Percentiles rank a stretch among this genome's conserved stretches.
Conservation (phyloP, 768 basidiomycete genomes). For the Leccinum barrowsii region DNA sequence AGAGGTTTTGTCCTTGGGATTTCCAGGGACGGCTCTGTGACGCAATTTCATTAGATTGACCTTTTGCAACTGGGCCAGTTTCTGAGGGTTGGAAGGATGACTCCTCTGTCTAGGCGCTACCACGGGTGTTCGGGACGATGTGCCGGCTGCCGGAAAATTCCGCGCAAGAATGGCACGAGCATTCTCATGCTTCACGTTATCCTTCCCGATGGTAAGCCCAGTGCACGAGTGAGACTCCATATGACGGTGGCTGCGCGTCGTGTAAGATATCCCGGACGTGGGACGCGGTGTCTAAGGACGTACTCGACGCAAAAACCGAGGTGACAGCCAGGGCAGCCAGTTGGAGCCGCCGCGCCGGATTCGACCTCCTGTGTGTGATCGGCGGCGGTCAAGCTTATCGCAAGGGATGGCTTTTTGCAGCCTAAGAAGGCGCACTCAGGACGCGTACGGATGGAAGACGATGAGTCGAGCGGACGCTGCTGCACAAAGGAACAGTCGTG, state of each 20-base stretch:
- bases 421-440: constrained; percentile 45
- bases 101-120: constrained; percentile 28
- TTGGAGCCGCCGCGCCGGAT: background rate
- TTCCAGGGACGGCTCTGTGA: constrained; percentile 61
- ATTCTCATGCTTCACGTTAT: constrained; percentile 37
- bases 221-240: constrained; percentile 58
- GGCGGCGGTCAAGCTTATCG: constrained; percentile 33
- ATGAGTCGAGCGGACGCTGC: background rate
- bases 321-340: constrained; percentile 49
- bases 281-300: constrained; percentile 11
- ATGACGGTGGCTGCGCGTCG: constrained; percentile 57
- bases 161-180: constrained; percentile 54
- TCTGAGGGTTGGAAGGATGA: constrained; percentile 47
- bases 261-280: constrained; percentile 10
- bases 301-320: constrained; percentile 66
- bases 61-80: constrained; percentile 51
- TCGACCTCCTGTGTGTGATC: constrained; percentile 14
- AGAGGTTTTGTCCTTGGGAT: constrained; percentile 51
- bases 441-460: constrained; percentile 29
- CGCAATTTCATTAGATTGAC: constrained; percentile 73
- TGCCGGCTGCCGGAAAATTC: constrained; percentile 38
- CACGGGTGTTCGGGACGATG: constrained; percentile 23
- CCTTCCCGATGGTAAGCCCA: constrained; percentile 11
- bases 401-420: constrained; percentile 57
- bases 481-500: constrained; percentile 49